These are phyloP conservation scores for Ogataea hybrid DNA, from an alignment of 1,139 yeast genomes.

Conservation along the genomic window DNA sequence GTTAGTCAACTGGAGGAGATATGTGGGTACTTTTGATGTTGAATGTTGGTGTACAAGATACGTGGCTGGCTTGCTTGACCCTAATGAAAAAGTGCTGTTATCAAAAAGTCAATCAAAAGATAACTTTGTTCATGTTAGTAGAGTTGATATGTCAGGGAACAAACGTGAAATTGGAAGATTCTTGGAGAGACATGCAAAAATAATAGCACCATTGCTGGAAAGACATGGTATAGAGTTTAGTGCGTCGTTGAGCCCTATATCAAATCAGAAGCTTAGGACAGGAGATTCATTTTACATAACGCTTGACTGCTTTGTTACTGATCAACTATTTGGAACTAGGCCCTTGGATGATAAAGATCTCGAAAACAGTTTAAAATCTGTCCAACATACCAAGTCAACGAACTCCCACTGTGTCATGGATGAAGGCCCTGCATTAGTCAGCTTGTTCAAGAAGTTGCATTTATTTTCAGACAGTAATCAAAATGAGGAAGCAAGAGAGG, in stretches of 20 bases:
- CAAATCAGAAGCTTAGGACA: conserved; percentile 54
- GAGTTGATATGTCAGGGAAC: conserved; percentile 14
- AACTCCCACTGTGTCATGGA: too few species aligned
- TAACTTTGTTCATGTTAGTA: conserved; percentile 27
- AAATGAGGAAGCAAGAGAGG: conserved; percentile 21
- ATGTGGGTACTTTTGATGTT: conserved; percentile 68
- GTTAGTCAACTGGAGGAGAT: conserved; percentile 28
- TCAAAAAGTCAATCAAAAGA: conserved; percentile 38
- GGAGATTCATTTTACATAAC: conserved; percentile 49
- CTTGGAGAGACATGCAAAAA: conserved; percentile 69
- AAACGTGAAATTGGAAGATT: conserved; percentile 71
- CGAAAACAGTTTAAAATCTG: too few species aligned
- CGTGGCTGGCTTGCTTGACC: conserved; percentile 47
- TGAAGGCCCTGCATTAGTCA: not conserved
- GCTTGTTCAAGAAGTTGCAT: conserved; percentile 12
- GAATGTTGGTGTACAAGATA: conserved; percentile 87
- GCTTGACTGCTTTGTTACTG: conserved; percentile 22
- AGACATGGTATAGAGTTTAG: conserved; percentile 53
- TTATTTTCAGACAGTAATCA: conserved; percentile 14
- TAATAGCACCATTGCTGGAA: conserved; percentile 65
- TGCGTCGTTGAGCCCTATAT: conserved; percentile 54
- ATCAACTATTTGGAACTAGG: conserved; percentile 3
- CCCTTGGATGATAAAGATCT: too few species aligned
- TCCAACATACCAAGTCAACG: too few species aligned
- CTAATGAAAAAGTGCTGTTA: conserved; percentile 25